Base-by-base conservation (phyloP, 495 filamentous ascomycete species). In the Penicillium canescens region DNA sequence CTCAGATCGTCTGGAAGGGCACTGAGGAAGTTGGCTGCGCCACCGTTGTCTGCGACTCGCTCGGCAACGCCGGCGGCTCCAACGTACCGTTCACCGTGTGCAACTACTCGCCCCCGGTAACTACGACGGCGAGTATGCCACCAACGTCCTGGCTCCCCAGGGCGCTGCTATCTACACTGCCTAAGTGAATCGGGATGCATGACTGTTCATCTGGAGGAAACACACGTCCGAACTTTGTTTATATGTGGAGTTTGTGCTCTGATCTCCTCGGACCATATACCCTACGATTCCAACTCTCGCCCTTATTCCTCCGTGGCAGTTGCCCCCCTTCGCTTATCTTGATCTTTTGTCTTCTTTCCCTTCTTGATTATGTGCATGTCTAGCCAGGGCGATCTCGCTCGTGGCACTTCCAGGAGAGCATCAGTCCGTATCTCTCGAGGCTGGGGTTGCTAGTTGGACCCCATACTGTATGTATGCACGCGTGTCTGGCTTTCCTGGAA, bases 1-100 rank as follows among this genome's bases (percentile, higher is more conserved):
- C 88, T n/a, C 91, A 96, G 76, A 78, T 97, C 21, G 82, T 98
- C 35, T 98, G 94, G 94, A 85, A 86, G 67, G 65, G 35, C 6
- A 87, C 88, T 45, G 83, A 71, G 13, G 62, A 79, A 34, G 77
- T 98, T 35, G 94, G 90, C 55, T 98, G 94, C 70, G 80, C 78
- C 46, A 82, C 85, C 28, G 69, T 82, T 6, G 60, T 69, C 26
- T 90, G 87, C 72, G 33, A 67, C n/a, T 66, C 58, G 54, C 64
- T 83, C 47, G 64, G 65, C 50, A 77, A 81, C 53, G 61, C 76
- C 23, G 72, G 40, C 18, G 20, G 71, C 39, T 77, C 76, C 62
- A 78, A 77, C 64, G 53, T 82, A 13, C 78, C 83, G 9, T 80
- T 77, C 66, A 91, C 89, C 42, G 90, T 96, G 44, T 98, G 94